These are phyloP conservation scores for Butyriboletus loyo DNA, from an alignment of 768 basidiomycete species.

Conservation along the genomic window DNA sequence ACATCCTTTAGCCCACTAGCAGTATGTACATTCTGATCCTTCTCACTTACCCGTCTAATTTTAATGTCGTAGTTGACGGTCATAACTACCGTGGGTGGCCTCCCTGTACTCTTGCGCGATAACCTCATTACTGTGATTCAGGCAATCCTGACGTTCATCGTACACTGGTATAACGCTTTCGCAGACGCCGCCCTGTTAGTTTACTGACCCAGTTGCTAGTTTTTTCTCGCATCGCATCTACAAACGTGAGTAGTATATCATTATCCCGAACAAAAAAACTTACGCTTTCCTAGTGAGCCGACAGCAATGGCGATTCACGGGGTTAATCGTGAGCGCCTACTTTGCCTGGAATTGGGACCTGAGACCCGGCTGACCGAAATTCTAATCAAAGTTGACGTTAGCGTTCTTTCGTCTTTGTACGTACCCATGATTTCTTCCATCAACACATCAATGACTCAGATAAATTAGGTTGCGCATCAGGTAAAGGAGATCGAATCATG, in stretches of 20 bases:
- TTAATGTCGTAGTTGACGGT: constrained; percentile 23
- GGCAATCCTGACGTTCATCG: constrained; percentile 48
- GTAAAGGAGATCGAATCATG: constrained; percentile 9
- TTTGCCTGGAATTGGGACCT: not conserved
- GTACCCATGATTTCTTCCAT: constrained; percentile 1
- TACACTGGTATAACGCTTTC: constrained; percentile 42
- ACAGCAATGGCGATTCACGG: constrained; percentile 30
- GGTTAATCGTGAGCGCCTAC: constrained; percentile 31
- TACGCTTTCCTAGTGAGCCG: constrained; percentile 24
- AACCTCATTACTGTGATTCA: constrained; percentile 24
- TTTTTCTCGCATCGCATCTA: constrained; percentile 14
- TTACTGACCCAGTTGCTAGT: not conserved
- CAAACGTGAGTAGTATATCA: constrained; percentile 4
- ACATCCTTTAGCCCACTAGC: constrained; percentile 21
- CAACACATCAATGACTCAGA: not conserved
- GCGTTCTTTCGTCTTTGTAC: constrained; percentile 32
- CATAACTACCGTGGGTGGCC: constrained; percentile 28
- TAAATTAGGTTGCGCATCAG: constrained; percentile 35
- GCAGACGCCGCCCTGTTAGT: not conserved
- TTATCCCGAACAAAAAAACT: not conserved
- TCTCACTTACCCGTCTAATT: not conserved
- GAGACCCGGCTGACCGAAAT: not conserved
- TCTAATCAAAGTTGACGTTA: constrained; percentile 22
- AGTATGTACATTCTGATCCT: constrained; percentile 12
- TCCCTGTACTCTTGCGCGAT: not conserved